A percentile compares a stretch with the other conserved stretches of the same genome.
These are phyloP conservation scores for Pichia sp. DNA, from an alignment of 1,139 yeast species.

Conservation along the genomic window DNA sequence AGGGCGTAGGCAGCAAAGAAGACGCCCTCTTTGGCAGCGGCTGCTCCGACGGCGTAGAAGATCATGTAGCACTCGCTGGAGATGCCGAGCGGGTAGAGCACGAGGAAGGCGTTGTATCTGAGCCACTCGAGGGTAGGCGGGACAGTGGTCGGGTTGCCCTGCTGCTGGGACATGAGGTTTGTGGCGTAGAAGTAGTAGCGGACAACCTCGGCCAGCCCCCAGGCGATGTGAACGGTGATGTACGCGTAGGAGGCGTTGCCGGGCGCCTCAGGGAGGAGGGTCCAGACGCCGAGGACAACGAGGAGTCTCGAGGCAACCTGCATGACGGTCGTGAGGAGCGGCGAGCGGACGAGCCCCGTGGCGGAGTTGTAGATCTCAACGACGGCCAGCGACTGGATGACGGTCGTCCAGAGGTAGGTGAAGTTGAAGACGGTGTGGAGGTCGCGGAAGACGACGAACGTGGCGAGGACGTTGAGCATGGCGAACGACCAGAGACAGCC, in stretches of 20 bases:
- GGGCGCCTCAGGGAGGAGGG: constrained; percentile 62
- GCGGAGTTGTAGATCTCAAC: constrained; percentile 77
- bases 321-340: constrained; percentile 73
- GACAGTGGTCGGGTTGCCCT: constrained; percentile 35
- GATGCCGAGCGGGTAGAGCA: constrained; percentile 89
- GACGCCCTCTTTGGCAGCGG: constrained; percentile 45
- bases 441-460: constrained; percentile 44
- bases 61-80: constrained; percentile 74
- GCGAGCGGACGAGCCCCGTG: constrained; percentile 77
- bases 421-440: constrained; percentile 52
- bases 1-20: constrained; percentile 11
- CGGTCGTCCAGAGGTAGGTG: constrained; percentile 56
- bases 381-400: constrained; percentile 78
- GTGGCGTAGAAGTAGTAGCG: constrained; percentile 83
- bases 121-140: constrained; percentile 62
- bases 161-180: constrained; percentile 39
- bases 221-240: constrained; percentile 66
- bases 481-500: constrained; percentile 66
- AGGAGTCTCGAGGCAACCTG: constrained; percentile 84
- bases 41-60: constrained; percentile 35
- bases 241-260: constrained; percentile 58
- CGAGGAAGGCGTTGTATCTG: constrained; percentile 77
- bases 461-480: constrained; percentile 42
- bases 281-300: constrained; percentile 80
- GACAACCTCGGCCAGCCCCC: constrained; percentile 88